phyloP scores from a whole-genome alignment of 2,329 filamentous ascomycete genomes.

The Aureobasidium mangrovei region DNA sequence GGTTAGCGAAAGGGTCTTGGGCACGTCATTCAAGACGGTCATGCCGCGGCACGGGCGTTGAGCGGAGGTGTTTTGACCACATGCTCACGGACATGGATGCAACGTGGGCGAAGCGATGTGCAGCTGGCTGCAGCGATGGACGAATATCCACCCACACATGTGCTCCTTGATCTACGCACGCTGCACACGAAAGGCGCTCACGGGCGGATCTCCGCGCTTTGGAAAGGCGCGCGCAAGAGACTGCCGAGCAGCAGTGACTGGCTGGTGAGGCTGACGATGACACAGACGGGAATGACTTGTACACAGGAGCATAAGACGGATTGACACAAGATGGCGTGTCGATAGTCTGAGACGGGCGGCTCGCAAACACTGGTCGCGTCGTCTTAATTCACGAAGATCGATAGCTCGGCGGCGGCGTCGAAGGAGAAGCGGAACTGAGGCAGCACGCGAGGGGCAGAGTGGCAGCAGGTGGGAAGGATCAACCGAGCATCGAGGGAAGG shows the following conservation, averaged over 20 bases:
- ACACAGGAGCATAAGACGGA: not conserved
- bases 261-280: not conserved
- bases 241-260: not conserved
- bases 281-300: not conserved
- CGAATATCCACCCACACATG: not conserved
- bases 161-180: constrained; percentile 2
- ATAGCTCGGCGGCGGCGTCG: not conserved
- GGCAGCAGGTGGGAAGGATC: not conserved
- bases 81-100: not conserved
- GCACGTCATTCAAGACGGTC: not conserved
- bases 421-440: not conserved
- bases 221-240: not conserved
- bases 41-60: not conserved
- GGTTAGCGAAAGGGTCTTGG: not conserved
- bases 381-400: not conserved
- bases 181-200: not conserved
- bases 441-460: not conserved
- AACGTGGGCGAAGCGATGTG: constrained; percentile 6
- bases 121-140: not conserved
- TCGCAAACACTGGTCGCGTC: not conserved
- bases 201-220: not conserved
- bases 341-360: constrained; percentile 1
- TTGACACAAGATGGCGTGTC: constrained; percentile 2
- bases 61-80: constrained; percentile 1
- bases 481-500: too few species aligned